Base-by-base conservation (phyloP, 768 basidiomycete species). In the Russula olivacea region DNA sequence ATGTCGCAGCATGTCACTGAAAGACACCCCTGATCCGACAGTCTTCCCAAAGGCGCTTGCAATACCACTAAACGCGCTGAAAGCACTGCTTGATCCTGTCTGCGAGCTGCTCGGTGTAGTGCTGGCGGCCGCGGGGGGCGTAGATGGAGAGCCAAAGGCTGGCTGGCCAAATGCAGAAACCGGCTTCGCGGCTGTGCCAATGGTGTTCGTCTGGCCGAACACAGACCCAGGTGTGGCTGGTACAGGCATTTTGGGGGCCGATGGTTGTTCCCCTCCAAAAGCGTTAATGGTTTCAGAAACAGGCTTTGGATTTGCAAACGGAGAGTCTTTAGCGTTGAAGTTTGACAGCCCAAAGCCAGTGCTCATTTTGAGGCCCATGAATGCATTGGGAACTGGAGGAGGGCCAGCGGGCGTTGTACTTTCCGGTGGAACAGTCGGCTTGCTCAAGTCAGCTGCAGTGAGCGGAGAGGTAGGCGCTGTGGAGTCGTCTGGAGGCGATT, bases 1-100 rank as follows among this genome's bases (percentile, higher is more conserved):
- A 17, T 66, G 71, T 69, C 83, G 81, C 61, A 89, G 73, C 51
- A 89, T 69, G 32, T 89, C 84, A n/a, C 76, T 72, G 66, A 87
- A 91, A 0, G 88, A 82, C 66, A 79, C 81, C 28, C 66, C 63
- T 40, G 76, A 74, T 1, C 74, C 72, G 0, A 74, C 76, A 7
- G 77, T 68, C 17, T 78, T 74, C 4, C 75, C 72, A 61, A 86
- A 83, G 1, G 78, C 76, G 47, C 72, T 72, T 0, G 74, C 63
- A 4, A 74, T 56, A 1, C 69, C 70, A 32, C 68, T 70, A 64
- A 72, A 75, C 1, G 71, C 71, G n/a, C 77, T 73, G 58, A 82
- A 83, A 10, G 78, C 79, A 25, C 76, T 75, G 0, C 68, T 63
- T 14, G 72, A 61, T 9, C 71, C 65, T 17, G 70, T 67, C 17